Base-by-base conservation (phyloP, 2,329 filamentous ascomycete species). In the Tothia fuscella region DNA sequence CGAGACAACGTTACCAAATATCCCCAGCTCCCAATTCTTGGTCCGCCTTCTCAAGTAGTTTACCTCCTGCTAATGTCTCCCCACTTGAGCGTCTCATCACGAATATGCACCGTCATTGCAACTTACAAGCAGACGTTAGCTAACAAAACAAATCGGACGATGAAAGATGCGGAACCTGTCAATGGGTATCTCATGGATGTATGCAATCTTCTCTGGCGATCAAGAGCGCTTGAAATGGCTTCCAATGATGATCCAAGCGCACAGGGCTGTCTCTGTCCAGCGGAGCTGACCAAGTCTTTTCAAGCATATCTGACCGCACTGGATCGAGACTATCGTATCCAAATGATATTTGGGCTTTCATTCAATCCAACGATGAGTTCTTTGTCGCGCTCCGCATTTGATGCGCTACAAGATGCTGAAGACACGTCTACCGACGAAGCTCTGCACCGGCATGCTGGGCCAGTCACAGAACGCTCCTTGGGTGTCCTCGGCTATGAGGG, bases 151-250 rank as follows among this genome's bases (percentile, higher is more conserved):
- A 20, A 30, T 10, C 17, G 20, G 53, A 41, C 64, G 54, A 47
- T 53, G 51, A 29, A 43, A 49, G 35, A 51, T 53, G 48, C 47
- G 34, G 59, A 58, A 30, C 74, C 76, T 48, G 63, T 71, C 19
- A 93, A 93, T 56, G 80, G 80, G 17, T 87, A 82, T 56, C 71
- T 93, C 24, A 88, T 91, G 76, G 86, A 93, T 55, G 72, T 87
- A 24, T 88, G 84, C 65, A 93, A 93, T 55, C 76, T 82, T 38
- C 58, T 91, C 35, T 93, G 85, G 85, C 74, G 84, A 6, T 74
- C 75, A 17, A 74, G 79, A 10, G 85, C 80, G 1, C 80, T 93
- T 45, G n/a, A n/a, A n/a, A n/a, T n/a, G n/a, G n/a, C n/a, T n/a
- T 75, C 75, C 44, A 63, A 64, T 10, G 64, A 66, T 2, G 82